Evolutionary conservation across 306 rosid genomes (phyloP), one percentile per base, ranked within the genome.

Genomic region (Sophora flavescens): DNA sequence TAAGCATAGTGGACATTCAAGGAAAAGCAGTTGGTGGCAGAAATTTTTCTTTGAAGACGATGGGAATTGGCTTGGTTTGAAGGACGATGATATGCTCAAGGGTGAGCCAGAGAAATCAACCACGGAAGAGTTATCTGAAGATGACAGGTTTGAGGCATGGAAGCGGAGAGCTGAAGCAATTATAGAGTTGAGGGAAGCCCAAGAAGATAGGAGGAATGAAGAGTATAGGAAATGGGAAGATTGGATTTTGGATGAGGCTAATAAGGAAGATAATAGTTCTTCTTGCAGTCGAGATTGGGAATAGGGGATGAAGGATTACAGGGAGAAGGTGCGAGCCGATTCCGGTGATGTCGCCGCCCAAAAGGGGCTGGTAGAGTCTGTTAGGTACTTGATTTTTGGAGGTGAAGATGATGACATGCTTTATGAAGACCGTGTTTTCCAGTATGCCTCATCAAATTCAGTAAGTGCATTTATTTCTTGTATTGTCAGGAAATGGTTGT

Each of bases 111-210:
- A 64, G 36, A 73, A 16, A 50, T 59, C 79, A 2, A 64, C 51
- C 56, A 58, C 66, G 16, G 76, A 61, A 50, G 80, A 72, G 14
- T 74, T 81, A 64, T 86, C 96, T 1, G 80, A 84, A 13, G 86
- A 64, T 42, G 89, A 86, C 14, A 90, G 89, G 65, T 95, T 95
- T 66, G 97, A 92, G 80, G 95, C 93, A 5, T 95, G 98, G 98
- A 95, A 84, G 92, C 84, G 82, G 62, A 88, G 98, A 79, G 98
- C 97, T 0, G 97, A 95, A 56, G 97, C 97, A 1, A 95, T 92
- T 18, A 73, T 87, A 4, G 98, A 95, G 67, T 61, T 95, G 67
- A 85, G 96, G 83, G 96, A 95, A 77, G 96, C 96, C 0, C 93
- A 83, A 38, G 90, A 92, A 67, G 95, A 92, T 72, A 69, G 51